Percentiles rank a stretch among this genome's conserved stretches.
Conservation (phyloP, 495 filamentous ascomycete species). For the Neurospora tetraspora region DNA sequence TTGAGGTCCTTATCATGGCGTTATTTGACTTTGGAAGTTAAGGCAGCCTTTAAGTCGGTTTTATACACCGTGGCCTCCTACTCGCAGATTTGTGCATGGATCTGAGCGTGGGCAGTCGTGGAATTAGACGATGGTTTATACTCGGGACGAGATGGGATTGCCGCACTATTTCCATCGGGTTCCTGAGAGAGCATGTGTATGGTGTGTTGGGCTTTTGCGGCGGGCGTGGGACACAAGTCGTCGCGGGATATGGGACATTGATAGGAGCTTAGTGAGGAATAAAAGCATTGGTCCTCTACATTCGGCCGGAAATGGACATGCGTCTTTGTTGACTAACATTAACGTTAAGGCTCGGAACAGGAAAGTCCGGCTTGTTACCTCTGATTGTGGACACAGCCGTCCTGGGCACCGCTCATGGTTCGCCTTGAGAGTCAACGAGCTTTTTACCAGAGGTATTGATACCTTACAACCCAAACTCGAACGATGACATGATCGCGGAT, state of each 20-base stretch:
- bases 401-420: not conserved
- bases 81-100: not conserved
- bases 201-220: not conserved
- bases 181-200: not conserved
- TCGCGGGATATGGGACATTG: not conserved
- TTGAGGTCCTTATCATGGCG: not conserved
- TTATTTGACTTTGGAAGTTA: constrained; percentile 1
- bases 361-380: not conserved
- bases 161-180: not conserved
- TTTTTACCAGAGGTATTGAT: not conserved
- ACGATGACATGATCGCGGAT: not conserved
- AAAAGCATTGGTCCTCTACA: not conserved
- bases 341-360: not conserved
- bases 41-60: not conserved
- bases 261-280: not conserved
- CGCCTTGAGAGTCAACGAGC: not conserved
- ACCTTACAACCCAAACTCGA: not conserved
- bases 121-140: not conserved
- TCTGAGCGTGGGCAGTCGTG: not conserved
- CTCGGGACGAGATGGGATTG: not conserved
- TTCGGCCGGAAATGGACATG: not conserved
- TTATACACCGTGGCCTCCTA: not conserved
- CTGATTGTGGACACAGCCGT: not conserved
- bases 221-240: not conserved
- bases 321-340: not conserved